A percentile compares a stretch with the other conserved stretches of the same genome.
These are phyloP conservation scores for Cymbopogon flexuosus DNA, from an alignment of 202 grass and related monocot genomes.

Conservation along the genomic window DNA sequence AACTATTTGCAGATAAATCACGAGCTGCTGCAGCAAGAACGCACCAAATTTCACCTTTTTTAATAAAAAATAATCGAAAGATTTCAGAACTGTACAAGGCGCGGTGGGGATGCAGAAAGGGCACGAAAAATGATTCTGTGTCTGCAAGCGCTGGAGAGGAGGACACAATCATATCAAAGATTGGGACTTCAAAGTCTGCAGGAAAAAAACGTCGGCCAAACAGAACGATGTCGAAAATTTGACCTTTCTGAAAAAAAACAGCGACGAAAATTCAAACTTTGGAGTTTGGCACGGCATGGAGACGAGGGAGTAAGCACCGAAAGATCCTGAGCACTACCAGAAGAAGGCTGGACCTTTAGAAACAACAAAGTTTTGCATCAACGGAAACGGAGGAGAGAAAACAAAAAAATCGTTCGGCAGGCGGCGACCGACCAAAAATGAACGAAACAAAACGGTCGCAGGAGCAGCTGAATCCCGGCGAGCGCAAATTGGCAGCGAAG, in stretches of 20 bases:
- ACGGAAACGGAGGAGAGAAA: constrained; percentile 3
- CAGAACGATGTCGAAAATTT: constrained; percentile 5
- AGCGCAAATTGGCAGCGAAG: background rate
- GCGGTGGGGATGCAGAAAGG: background rate
- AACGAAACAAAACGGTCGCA: background rate
- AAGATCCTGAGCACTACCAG: background rate
- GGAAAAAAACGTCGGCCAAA: background rate
- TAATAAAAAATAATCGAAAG: constrained; percentile 1
- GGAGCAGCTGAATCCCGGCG: background rate
- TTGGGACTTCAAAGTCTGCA: background rate
- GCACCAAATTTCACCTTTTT: constrained; percentile 20
- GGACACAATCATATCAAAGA: constrained; percentile 12
- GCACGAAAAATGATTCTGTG: background rate
- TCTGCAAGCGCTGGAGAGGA: background rate
- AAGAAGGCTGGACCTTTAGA: background rate
- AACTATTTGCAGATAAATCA: constrained; percentile 45
- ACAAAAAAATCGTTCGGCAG: background rate
- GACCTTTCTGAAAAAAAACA: constrained; percentile 6
- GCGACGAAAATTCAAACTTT: constrained; percentile 31
- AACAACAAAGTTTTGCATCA: constrained; percentile 11
- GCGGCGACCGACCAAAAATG: constrained; percentile 10
- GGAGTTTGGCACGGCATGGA: constrained; percentile 28
- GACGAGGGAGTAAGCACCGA: constrained; percentile 5
- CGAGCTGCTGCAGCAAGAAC: constrained; percentile 15
- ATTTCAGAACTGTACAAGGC: background rate